phyloP scores from a whole-genome alignment of 352 stramenopile genomes.

The Phytophthora kernoviae region DNA sequence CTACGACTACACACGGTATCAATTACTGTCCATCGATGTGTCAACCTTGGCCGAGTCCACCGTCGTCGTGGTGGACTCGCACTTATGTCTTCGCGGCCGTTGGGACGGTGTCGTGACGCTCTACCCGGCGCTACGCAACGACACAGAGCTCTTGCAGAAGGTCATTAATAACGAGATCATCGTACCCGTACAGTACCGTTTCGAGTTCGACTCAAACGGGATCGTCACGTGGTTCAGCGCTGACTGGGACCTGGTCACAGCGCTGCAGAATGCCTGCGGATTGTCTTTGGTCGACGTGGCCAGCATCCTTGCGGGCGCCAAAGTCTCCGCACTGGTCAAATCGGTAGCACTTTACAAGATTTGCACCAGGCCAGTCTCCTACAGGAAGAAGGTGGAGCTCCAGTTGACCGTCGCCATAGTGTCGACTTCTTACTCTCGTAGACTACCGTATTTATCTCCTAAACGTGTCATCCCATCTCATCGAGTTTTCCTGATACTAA shows the following conservation, averaged over 20 bases:
- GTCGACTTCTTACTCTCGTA: conserved; percentile 54
- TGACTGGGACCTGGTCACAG: conserved; percentile 63
- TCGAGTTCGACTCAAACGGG: conserved; percentile 53
- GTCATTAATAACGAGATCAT: conserved; percentile 45
- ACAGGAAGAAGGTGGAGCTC: conserved; percentile 1
- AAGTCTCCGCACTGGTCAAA: conserved; percentile 69
- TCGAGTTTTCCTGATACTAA: conserved; percentile 17
- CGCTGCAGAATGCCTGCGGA: conserved; percentile 44
- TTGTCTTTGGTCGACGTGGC: conserved; percentile 45
- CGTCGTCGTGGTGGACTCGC: conserved; percentile 47
- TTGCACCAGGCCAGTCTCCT: conserved; percentile 11
- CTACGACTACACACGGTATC: conserved; percentile 45
- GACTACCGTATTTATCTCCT: conserved; percentile 31
- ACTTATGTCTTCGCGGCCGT: conserved; percentile 42
- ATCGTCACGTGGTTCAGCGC: conserved; percentile 58
- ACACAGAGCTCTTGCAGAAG: conserved; percentile 57
- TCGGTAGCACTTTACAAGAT: conserved; percentile 34
- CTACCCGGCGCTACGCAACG: conserved; percentile 42
- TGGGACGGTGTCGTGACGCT: conserved; percentile 48
- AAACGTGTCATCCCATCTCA: conserved; percentile 10
- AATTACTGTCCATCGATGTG: conserved; percentile 38
- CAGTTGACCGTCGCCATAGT: conserved; percentile 33
- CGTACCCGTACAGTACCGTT: conserved; percentile 51
- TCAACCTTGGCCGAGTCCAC: conserved; percentile 41
- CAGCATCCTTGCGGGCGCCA: conserved; percentile 43